Evolutionary conservation across 2,329 filamentous ascomycete species (phyloP).

Genomic region (Fusarium sp.): DNA sequence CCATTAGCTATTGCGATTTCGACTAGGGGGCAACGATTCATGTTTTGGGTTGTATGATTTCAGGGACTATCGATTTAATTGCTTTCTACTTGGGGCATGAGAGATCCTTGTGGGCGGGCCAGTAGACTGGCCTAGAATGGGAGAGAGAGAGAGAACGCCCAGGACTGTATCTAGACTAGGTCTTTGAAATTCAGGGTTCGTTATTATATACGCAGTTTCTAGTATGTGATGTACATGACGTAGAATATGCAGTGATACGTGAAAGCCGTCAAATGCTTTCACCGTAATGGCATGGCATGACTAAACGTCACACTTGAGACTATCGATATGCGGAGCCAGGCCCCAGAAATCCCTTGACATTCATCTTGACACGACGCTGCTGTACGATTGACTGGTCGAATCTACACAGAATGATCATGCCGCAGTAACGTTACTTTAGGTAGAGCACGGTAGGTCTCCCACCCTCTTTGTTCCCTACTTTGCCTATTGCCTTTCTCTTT

Average conservation of each 20-base stretch:
- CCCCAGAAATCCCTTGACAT: not conserved
- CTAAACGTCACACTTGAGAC: not conserved
- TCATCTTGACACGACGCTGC: not conserved
- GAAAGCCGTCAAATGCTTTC: not conserved
- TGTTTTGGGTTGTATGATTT: conserved; percentile 47
- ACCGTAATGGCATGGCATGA: not conserved
- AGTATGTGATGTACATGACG: not conserved
- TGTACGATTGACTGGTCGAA: no score
- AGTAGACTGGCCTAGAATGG: conserved; percentile 37
- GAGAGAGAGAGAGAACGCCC: conserved; percentile 22
- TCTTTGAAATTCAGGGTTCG: conserved; percentile 40
- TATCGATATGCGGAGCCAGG: not conserved
- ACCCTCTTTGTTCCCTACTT: no score
- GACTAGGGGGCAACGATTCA: conserved; percentile 26
- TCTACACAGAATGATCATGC: not conserved
- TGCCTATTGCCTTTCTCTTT: not conserved
- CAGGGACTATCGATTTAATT: conserved; percentile 40
- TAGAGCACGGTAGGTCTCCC: not conserved
- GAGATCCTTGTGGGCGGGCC: conserved; percentile 31
- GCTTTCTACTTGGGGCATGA: conserved; percentile 25
- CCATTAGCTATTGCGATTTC: conserved; percentile 38
- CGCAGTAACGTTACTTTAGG: not conserved
- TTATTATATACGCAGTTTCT: conserved; percentile 3
- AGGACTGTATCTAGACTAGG: conserved; percentile 45
- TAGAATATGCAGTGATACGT: not conserved